Conservation (phyloP, 176 grass and related monocot genomes). For the Neostapfia colusana region DNA sequence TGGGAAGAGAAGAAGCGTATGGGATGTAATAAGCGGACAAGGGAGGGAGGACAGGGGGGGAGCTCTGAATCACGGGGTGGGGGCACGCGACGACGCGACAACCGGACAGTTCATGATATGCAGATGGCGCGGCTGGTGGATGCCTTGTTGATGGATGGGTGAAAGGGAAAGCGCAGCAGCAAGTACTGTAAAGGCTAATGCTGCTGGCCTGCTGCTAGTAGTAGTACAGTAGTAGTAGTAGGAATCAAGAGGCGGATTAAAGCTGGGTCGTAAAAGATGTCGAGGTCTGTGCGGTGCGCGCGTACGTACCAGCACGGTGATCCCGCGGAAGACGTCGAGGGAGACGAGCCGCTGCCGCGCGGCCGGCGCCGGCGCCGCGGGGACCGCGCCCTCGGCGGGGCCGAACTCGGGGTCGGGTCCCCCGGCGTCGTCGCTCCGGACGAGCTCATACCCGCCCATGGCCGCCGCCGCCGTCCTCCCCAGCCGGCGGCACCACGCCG, state of each 20-base stretch:
- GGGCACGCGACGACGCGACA: not conserved
- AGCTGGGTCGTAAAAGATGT: not conserved
- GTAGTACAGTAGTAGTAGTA: not conserved
- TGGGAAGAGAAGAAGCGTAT: not conserved
- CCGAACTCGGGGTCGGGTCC: conserved; percentile 38
- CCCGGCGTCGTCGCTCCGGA: conserved; percentile 38
- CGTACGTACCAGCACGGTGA: conserved; percentile 73
- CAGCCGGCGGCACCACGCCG: conserved; percentile 31
- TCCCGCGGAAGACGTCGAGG: conserved; percentile 88
- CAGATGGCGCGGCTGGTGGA: not conserved
- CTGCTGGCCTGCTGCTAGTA: no score
- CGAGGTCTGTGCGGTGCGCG: no score
- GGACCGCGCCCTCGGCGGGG: not conserved
- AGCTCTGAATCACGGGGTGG: not conserved
- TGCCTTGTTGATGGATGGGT: not conserved
- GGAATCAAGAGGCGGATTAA: not conserved
- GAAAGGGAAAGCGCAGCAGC: conserved; percentile 30
- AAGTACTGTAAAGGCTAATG: not conserved
- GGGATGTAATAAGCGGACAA: not conserved
- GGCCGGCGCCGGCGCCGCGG: not conserved
- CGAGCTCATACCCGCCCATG: conserved; percentile 53
- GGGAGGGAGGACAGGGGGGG: not conserved
- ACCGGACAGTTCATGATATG: conserved; percentile 3
- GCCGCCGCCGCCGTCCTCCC: not conserved
- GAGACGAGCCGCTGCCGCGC: conserved; percentile 60